Base-by-base conservation (phyloP, 2,329 filamentous ascomycete genomes). In the Xylariales sp. region DNA sequence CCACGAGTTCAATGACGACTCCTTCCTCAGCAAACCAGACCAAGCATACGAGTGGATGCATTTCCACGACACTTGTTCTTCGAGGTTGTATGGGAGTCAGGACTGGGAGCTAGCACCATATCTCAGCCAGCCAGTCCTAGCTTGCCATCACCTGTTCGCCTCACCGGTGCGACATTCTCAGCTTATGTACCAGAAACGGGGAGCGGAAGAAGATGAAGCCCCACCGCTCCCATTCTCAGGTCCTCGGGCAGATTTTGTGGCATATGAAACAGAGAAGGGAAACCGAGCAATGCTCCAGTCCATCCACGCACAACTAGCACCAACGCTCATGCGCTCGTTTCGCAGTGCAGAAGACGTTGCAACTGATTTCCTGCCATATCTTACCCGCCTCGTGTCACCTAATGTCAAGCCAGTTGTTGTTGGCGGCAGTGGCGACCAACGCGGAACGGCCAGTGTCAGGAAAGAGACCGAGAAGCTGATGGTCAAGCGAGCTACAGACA, bases 91-190 rank as follows among this genome's bases (percentile, higher is more conserved):
- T 58, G 70, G 80, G n/a, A 82, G 78, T 45, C 91, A 96, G 60
- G 90, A 95, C 42, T 98, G 93, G 86, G 93, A 98, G 62, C 70
- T 98, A 12, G 79, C 78, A 1, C 83, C 88, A 0, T 98, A 98
- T 60, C 76, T 97, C 36, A 87, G 83, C 54, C 86, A 93, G 51
- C 84, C 91, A 0, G 77, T 93, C 12, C 76, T 97, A 2, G 93
- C 88, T 3, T 96, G 95, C 57, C 94, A 98, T 59, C 74, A 88
- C 56, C 75, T 98, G 10, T 98, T 98, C 57, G 87, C 90, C 3
- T 84, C 86, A 1, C 79, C 84, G 19, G 74, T 74, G 25, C 73
- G 73, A 42, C 71, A 71, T 48, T 53, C 61, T 36, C 63, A 59
- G 44, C 45, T 61, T 35, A 60, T 59, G 25, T 70, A 68, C 43